Percentiles rank a stretch among this genome's conserved stretches.
Conservation (phyloP, 176 grass and related monocot genomes). For the Puccinellia tenuiflora region DNA sequence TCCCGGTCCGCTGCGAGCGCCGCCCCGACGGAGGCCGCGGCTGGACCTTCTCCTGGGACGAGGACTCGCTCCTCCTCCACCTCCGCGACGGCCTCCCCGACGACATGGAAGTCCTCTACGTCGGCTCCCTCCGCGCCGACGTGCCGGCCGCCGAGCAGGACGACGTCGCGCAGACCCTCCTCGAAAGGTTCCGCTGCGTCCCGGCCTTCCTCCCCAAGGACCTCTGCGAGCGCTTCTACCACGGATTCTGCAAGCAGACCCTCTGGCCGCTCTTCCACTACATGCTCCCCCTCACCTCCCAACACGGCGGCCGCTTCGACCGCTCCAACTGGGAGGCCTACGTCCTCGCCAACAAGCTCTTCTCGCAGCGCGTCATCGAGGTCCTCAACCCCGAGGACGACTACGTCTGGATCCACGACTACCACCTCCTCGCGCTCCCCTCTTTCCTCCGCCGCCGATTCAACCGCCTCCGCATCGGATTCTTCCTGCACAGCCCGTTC, state of each 20-base stretch:
- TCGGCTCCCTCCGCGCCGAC: conserved; percentile 63
- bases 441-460: conserved; percentile 78
- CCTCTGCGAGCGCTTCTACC: conserved; percentile 50
- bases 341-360: conserved; percentile 57
- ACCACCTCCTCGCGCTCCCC: conserved; percentile 89
- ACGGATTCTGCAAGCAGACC: conserved; percentile 68
- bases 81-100: conserved; percentile 69
- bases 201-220: conserved; percentile 66
- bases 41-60: conserved; percentile 61
- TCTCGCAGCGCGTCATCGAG: conserved; percentile 72
- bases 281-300: conserved; percentile 47
- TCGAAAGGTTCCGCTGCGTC: conserved; percentile 63
- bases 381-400: conserved; percentile 91
- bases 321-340: conserved; percentile 66
- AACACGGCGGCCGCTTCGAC: conserved; percentile 51
- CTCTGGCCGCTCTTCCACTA: conserved; percentile 77
- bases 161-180: conserved; percentile 57
- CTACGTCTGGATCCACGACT: conserved; percentile 95
- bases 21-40: conserved; percentile 42
- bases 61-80: conserved; percentile 67
- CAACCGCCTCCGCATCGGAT: conserved; percentile 56
- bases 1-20: conserved; percentile 51
- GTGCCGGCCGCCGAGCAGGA: conserved; percentile 51
- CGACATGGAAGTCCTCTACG: conserved; percentile 79
- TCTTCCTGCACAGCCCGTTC: conserved; percentile 60